These are phyloP conservation scores for Aegilops speltoides DNA, from an alignment of 176 grass and related monocot species.

Conservation along the genomic window DNA sequence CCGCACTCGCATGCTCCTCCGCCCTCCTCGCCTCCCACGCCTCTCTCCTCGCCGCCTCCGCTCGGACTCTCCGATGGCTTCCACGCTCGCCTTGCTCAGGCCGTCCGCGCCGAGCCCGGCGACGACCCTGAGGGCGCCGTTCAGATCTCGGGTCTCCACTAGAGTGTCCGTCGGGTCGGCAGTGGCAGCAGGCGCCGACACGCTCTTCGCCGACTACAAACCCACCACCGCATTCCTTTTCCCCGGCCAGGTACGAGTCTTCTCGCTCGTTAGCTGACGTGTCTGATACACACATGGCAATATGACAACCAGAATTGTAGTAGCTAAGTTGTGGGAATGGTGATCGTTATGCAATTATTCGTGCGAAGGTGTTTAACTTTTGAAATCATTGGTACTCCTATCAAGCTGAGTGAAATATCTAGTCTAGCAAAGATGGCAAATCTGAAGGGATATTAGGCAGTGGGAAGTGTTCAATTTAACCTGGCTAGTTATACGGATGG, in stretches of 20 bases:
- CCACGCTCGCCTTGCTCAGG: conserved; percentile 61
- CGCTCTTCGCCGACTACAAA: conserved; percentile 81
- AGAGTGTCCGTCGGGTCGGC: conserved; percentile 59
- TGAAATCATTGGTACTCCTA: not conserved
- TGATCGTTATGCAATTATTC: not conserved
- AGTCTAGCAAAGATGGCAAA: not conserved
- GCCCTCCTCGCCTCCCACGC: conserved; percentile 19
- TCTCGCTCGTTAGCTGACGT: conserved; percentile 7
- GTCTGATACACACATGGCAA: not conserved
- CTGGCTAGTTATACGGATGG: not conserved
- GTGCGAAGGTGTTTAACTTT: not conserved
- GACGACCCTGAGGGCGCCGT: conserved; percentile 34
- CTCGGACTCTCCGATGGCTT: conserved; percentile 43
- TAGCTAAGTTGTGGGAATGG: not conserved
- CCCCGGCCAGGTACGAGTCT: conserved; percentile 76
- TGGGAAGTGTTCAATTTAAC: not conserved
- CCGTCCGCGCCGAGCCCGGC: conserved; percentile 52
- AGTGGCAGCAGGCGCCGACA: conserved; percentile 43
- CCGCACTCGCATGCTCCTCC: conserved; percentile 39
- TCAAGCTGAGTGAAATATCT: not conserved
- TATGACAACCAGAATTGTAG: not conserved
- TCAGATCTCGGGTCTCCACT: conserved; percentile 63
- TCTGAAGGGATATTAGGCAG: not conserved
- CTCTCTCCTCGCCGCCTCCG: not conserved
- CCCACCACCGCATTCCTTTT: conserved; percentile 83